Conservation (phyloP, 2,329 filamentous ascomycete species). For the Lachnellula arida region DNA sequence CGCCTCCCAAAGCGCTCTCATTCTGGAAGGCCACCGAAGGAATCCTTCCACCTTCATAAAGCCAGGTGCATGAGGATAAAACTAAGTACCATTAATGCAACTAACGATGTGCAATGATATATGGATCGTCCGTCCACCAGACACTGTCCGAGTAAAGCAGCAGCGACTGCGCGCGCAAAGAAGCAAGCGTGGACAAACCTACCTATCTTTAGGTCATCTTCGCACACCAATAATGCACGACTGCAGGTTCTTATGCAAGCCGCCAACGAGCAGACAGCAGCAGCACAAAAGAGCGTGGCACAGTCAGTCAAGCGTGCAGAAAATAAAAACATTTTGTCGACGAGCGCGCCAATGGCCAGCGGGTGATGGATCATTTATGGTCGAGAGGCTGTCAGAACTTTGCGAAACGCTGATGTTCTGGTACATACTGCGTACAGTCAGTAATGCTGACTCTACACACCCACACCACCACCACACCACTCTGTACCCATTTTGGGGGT, state of each 20-base stretch:
- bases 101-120: neutral
- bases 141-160: slow-evolving; percentile 2
- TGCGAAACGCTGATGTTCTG: slow-evolving; percentile 14
- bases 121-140: neutral
- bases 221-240: slow-evolving; percentile 9
- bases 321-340: slow-evolving; percentile 3
- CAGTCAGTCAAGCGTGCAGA: slow-evolving; percentile 1
- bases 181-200: neutral
- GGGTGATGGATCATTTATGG: slow-evolving; percentile 12
- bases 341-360: slow-evolving; percentile 9
- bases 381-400: slow-evolving; percentile 9
- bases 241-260: slow-evolving; percentile 4
- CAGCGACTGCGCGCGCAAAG: neutral
- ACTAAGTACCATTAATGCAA: neutral
- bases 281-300: slow-evolving; percentile 5
- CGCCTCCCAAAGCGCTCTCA: slow-evolving; percentile 1
- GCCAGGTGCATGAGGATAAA: neutral
- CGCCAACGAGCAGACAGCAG: slow-evolving; percentile 1
- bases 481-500: slow-evolving; percentile 5
- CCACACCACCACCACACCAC: neutral
- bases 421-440: neutral
- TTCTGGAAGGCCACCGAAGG: slow-evolving; percentile 24
- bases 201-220: slow-evolving; percentile 12
- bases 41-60: neutral
- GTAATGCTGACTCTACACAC: neutral